A percentile compares a stretch with the other conserved stretches of the same genome.
phyloP scores from a whole-genome alignment of 2,329 filamentous ascomycete species.

The Neospermospora avenae region DNA sequence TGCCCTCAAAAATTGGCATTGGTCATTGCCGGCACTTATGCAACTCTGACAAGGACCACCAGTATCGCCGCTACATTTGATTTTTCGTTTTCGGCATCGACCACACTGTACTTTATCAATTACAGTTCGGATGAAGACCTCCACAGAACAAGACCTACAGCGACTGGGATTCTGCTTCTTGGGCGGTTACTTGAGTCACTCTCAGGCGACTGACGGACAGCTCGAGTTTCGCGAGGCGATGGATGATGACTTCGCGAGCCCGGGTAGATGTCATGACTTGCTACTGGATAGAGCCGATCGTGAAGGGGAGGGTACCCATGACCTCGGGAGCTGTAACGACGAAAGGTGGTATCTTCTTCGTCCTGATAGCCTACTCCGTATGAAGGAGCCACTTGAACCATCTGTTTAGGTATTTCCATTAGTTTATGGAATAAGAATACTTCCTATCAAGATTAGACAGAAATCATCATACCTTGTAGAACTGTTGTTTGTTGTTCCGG shows the following conservation, averaged over 20 bases:
- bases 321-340: constrained; percentile 24
- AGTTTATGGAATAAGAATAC: background rate
- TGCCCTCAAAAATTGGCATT: constrained; percentile 81
- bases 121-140: background rate
- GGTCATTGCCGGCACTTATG: constrained; percentile 65
- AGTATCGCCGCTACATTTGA: constrained; percentile 86
- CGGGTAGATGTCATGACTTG: constrained; percentile 15
- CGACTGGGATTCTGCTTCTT: constrained; percentile 48
- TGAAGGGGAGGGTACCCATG: constrained; percentile 29
- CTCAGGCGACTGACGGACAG: constrained; percentile 23
- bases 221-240: constrained; percentile 23
- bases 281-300: constrained; percentile 26
- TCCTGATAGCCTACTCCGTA: constrained; percentile 17
- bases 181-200: constrained; percentile 26
- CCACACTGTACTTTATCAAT: constrained; percentile 59
- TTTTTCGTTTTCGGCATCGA: constrained; percentile 89
- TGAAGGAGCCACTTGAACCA: constrained; percentile 22
- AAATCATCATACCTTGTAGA: constrained; percentile 5
- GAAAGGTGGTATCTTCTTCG: constrained; percentile 28
- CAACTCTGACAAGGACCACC: constrained; percentile 81
- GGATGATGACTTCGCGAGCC: constrained; percentile 21
- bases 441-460: background rate
- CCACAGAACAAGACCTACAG: constrained; percentile 38
- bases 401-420: constrained; percentile 9
- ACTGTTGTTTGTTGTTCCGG: background rate